Base-by-base conservation (phyloP, 192 early-diverging fungal genomes). In the Mortierella claussenii region DNA sequence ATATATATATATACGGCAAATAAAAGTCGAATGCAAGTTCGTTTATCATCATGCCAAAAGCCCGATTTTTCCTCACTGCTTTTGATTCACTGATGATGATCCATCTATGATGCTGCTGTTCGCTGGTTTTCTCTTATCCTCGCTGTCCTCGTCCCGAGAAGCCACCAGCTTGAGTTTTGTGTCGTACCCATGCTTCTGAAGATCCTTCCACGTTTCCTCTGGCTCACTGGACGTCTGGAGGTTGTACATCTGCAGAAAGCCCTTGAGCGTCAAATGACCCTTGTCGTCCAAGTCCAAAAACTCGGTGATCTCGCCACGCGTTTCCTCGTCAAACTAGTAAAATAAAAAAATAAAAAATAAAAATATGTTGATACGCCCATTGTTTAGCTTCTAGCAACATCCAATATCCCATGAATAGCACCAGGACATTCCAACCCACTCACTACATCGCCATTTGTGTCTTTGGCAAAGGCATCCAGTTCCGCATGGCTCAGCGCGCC, bases 141-240 rank as follows among this genome's bases (percentile, higher is more conserved):
- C 71, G 34, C 45, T 58, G 33, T 81, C 68, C 31, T 80, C 69
- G 49, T 55, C 78, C 44, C 82, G 71, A 53, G 76, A 81, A 33
- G 78, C 71, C 11, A 83, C 82, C 20, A 83, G 70, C 47, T 82
- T 76, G 44, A 85, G 55, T 20, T 80, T 78, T 44, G 78, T 80
- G 52, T 84, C 82, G 52, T 89, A 89, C 42, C 87, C 87, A 60
- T 86, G 89, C 60, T 86, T 90, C 44, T 85, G 81, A 33, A 94
- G 80, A 67, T 94, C 92, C 46, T 86, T 88, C 86, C 90, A 88
- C 21, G 92, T 94, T 79, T 92, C 91, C 37, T 88, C 86, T 18
- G 86, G 85, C 21, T 91, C 89, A 11, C 85, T 83, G 20, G 81
- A 69, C 4, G 88, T n/a, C n/a, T n/a, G n/a, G n/a, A n/a, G n/a